Evolutionary conservation across 2,329 filamentous ascomycete species (phyloP).

Genomic region (Fusarium goolgardi): DNA sequence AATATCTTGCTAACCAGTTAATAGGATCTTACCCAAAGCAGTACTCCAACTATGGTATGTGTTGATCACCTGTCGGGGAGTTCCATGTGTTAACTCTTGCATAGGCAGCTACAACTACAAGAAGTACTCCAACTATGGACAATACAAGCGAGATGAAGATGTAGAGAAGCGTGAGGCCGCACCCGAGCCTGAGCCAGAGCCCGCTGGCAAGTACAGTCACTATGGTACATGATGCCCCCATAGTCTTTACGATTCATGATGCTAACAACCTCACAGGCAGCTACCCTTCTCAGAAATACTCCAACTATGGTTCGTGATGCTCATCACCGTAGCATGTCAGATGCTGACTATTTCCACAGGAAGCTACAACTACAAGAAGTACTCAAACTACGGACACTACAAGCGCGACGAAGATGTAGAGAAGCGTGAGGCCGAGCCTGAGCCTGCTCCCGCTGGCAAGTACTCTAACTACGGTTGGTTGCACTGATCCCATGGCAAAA

Average conservation of each 20-base stretch:
- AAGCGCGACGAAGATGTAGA: constrained; percentile 16
- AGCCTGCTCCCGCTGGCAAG: not conserved
- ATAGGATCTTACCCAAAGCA: constrained; percentile 5
- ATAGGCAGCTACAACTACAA: constrained; percentile 28
- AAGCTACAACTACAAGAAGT: constrained; percentile 27
- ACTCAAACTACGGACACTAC: constrained; percentile 18
- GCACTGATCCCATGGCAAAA: not conserved
- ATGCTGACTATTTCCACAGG: not conserved
- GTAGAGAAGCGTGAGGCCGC: constrained; percentile 7
- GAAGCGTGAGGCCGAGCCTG: constrained; percentile 1
- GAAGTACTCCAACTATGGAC: constrained; percentile 23
- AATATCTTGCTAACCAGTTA: not conserved
- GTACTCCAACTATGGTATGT: constrained; percentile 11
- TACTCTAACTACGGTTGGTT: not conserved
- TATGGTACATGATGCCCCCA: not conserved
- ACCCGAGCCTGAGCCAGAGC: constrained; percentile 13
- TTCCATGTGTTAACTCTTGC: not conserved
- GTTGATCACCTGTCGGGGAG: accelerated
- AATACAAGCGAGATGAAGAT: constrained; percentile 21
- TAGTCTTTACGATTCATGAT: not conserved
- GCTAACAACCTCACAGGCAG: constrained; percentile 3
- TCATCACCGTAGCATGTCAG: accelerated
- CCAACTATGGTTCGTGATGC: constrained; percentile 14
- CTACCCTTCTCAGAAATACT: constrained; percentile 16
- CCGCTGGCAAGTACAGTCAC: not conserved